Percentiles rank a stretch among this genome's conserved stretches.
phyloP scores from a whole-genome alignment of 1,284 basidiomycete genomes.

The Cutaneotrichosporon sp. region DNA sequence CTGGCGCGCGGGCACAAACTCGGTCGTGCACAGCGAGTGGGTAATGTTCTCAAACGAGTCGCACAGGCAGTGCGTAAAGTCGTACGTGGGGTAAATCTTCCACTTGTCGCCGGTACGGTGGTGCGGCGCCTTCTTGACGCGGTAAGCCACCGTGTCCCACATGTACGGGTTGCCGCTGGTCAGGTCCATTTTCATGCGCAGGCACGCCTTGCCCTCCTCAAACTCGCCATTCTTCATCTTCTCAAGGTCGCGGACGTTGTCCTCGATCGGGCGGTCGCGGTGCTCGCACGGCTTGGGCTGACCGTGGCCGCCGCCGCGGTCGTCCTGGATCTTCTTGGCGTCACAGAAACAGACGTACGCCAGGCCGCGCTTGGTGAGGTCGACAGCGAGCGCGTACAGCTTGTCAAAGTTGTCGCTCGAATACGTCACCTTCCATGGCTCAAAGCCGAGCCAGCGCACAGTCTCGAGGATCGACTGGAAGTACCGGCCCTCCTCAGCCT shows the following conservation, averaged over 20 bases:
- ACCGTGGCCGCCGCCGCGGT: slow-evolving; percentile 77
- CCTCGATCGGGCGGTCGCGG: slow-evolving; percentile 72
- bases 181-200: slow-evolving; percentile 98
- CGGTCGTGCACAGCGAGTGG: slow-evolving; percentile 94
- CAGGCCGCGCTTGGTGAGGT: slow-evolving; percentile 82
- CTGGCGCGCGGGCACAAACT: slow-evolving; percentile 93
- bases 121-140: slow-evolving; percentile 84
- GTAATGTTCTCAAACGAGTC: slow-evolving; percentile 99
- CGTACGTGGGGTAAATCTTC: slow-evolving; percentile 82
- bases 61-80: slow-evolving; percentile 97
- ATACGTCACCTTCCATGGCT: slow-evolving; percentile 99
- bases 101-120: slow-evolving; percentile 90
- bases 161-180: slow-evolving; percentile 94
- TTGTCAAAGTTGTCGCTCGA: slow-evolving; percentile 95
- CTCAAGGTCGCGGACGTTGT: slow-evolving; percentile 83
- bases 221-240: slow-evolving; percentile 90
- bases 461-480: slow-evolving; percentile 96
- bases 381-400: slow-evolving; percentile 83
- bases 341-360: slow-evolving; percentile 96
- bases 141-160: slow-evolving; percentile 99
- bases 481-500: slow-evolving; percentile 92
- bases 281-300: slow-evolving; percentile 80
- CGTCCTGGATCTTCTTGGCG: slow-evolving; percentile 84
- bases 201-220: slow-evolving; percentile 79
- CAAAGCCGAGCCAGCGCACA: slow-evolving; percentile 93